Conservation (phyloP, 169 alveolate species). For the Plasmodium falciparum region DNA sequence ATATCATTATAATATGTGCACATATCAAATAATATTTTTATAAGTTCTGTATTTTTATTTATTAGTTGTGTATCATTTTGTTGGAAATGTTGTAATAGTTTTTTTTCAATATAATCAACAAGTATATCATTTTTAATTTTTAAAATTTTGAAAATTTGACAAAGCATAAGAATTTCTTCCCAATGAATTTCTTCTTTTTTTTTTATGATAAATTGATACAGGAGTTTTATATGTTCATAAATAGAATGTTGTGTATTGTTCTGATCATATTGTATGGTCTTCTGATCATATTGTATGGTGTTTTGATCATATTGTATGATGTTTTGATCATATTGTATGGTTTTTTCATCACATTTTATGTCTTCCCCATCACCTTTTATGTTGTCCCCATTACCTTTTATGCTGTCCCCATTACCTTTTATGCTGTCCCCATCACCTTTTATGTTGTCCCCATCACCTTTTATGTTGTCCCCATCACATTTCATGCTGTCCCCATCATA, state of each 20-base stretch:
- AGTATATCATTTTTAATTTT: constrained; percentile 56
- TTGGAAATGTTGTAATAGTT: constrained; percentile 9
- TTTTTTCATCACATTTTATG: neutral
- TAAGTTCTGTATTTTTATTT: constrained; percentile 5
- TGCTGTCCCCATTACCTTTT: too few relatives aligned
- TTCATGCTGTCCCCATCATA: neutral
- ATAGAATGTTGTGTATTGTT: too few relatives aligned
- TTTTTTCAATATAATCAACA: constrained; percentile 35
- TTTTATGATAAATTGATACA: constrained; percentile 29
- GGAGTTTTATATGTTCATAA: constrained; percentile 7
- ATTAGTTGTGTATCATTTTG: neutral
- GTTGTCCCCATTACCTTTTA: too few relatives aligned
- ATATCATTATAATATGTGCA: constrained; percentile 63
- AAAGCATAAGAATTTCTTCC: constrained; percentile 64
- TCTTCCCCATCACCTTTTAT: too few relatives aligned
- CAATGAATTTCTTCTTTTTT: constrained; percentile 54
- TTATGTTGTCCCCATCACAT: too few relatives aligned
- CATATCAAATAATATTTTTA: constrained; percentile 67
- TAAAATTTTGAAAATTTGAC: constrained; percentile 59
- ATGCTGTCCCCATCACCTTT: too few relatives aligned
- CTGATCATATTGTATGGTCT: neutral
- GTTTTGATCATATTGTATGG: neutral
- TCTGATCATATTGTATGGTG: neutral
- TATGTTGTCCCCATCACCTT: too few relatives aligned
- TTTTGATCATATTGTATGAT: neutral